Evolutionary conservation across 2,329 filamentous ascomycete genomes (phyloP).

Genomic region (Colletotrichum truncatum): DNA sequence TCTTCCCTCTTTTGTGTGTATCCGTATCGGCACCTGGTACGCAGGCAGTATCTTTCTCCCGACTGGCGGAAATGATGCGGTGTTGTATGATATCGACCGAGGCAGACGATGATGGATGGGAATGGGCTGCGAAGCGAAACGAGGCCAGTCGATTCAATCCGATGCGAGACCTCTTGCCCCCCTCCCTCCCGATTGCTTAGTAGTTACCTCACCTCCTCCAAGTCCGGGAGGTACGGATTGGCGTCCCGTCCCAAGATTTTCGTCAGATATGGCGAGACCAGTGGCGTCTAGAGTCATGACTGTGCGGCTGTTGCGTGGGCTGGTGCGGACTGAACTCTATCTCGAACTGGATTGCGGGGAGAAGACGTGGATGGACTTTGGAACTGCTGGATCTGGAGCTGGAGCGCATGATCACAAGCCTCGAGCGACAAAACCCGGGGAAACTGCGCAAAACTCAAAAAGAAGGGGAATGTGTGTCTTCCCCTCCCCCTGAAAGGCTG

Average conservation of each 20-base stretch:
- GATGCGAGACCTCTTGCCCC: background rate
- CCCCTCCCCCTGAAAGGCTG: too few species aligned
- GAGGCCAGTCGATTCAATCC: background rate
- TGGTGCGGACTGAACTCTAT: slow-evolving; percentile 28
- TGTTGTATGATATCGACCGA: background rate
- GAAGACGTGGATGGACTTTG: background rate
- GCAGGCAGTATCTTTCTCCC: background rate
- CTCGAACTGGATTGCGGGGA: slow-evolving; percentile 26
- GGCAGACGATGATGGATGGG: background rate
- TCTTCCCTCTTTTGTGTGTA: background rate
- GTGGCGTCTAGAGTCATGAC: slow-evolving; percentile 1
- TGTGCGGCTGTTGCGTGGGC: slow-evolving; percentile 18
- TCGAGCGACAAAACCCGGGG: slow-evolving; percentile 1
- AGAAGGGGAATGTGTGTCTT: background rate
- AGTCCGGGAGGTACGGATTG: background rate
- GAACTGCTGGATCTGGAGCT: background rate
- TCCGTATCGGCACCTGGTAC: background rate
- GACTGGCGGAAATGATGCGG: background rate
- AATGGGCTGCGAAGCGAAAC: background rate
- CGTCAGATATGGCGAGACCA: slow-evolving; percentile 20
- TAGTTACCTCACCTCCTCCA: background rate
- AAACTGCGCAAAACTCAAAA: slow-evolving; percentile 15
- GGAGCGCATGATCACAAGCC: slow-evolving; percentile 21
- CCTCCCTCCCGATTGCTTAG: background rate
- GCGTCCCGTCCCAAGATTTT: slow-evolving; percentile 15